These are phyloP conservation scores for Calonectria pteridis DNA, from an alignment of 2,329 filamentous ascomycete genomes.

Conservation along the genomic window DNA sequence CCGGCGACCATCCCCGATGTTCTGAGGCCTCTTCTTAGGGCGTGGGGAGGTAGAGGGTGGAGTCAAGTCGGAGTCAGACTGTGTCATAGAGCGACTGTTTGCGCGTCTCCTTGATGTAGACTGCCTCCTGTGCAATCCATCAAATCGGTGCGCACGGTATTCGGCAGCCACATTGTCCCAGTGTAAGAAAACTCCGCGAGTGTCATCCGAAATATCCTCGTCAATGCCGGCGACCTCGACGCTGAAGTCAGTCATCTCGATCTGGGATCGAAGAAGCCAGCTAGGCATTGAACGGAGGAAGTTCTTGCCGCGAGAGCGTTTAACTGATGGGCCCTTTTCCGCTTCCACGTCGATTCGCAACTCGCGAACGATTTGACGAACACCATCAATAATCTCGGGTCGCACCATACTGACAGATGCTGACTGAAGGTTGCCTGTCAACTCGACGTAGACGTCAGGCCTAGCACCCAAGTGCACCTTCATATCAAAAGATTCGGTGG, in stretches of 20 bases:
- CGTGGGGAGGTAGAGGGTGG: conserved; percentile 55
- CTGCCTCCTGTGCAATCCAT: conserved; percentile 69
- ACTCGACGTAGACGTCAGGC: conserved; percentile 86
- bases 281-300: conserved; percentile 82
- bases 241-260: conserved; percentile 91
- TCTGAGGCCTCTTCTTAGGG: conserved; percentile 64
- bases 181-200: conserved; percentile 86
- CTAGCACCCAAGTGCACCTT: conserved; percentile 87
- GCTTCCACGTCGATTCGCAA: conserved; percentile 78
- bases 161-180: conserved; percentile 90
- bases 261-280: conserved; percentile 86
- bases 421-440: conserved; percentile 84
- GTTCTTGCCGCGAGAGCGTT: conserved; percentile 68
- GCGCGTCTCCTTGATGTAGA: conserved; percentile 76
- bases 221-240: conserved; percentile 93
- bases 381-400: conserved; percentile 90
- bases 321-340: conserved; percentile 63
- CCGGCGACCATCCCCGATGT: conserved; percentile 81
- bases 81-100: conserved; percentile 77
- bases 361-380: conserved; percentile 91
- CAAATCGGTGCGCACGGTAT: conserved; percentile 85
- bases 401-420: conserved; percentile 91
- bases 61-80: conserved; percentile 74
- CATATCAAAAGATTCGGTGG: conserved; percentile 89
- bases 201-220: conserved; percentile 82